Conservation (phyloP, 23 red algal species). For the Gracilaria gracilis region DNA sequence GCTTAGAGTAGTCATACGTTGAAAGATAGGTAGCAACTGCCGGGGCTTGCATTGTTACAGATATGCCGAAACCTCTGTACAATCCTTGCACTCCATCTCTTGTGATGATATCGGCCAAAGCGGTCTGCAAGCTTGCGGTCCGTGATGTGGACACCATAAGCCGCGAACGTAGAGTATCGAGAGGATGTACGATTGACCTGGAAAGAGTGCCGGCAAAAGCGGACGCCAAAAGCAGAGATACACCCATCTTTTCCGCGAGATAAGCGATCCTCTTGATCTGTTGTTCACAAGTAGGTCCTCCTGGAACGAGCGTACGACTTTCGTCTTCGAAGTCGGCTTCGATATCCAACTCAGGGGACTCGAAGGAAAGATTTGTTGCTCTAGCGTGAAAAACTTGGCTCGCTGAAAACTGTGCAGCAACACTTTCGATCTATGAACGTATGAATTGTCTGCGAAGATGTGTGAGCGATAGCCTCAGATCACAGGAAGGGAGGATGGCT, state of each 20-base stretch:
- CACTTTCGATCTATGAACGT: too few relatives aligned
- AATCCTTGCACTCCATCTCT: constrained; percentile 75
- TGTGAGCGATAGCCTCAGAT: too few relatives aligned
- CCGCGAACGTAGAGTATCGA: constrained; percentile 93
- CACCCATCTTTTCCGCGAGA: constrained; percentile 16
- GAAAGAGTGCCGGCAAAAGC: constrained; percentile 84
- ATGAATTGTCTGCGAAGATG: too few relatives aligned
- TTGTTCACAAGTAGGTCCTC: too few relatives aligned
- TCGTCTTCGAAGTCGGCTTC: too few relatives aligned
- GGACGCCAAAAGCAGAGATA: constrained; percentile 66
- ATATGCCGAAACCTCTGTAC: constrained; percentile 93
- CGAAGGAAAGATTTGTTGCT: too few relatives aligned
- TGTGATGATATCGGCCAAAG: constrained; percentile 22
- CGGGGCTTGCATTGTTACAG: constrained; percentile 92
- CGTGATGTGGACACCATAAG: constrained; percentile 84
- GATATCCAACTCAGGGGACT: too few relatives aligned
- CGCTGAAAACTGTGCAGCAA: too few relatives aligned
- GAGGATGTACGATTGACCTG: constrained; percentile 87
- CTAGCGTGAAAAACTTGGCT: too few relatives aligned
- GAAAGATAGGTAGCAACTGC: constrained; percentile 94
- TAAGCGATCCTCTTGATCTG: too few relatives aligned
- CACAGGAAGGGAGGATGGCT: too few relatives aligned
- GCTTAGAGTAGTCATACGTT: constrained; percentile 88
- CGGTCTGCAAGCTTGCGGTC: constrained; percentile 32
- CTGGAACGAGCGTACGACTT: too few relatives aligned